Base-by-base conservation (phyloP, 1,284 basidiomycete genomes). In the Moniliophthora roreri region DNA sequence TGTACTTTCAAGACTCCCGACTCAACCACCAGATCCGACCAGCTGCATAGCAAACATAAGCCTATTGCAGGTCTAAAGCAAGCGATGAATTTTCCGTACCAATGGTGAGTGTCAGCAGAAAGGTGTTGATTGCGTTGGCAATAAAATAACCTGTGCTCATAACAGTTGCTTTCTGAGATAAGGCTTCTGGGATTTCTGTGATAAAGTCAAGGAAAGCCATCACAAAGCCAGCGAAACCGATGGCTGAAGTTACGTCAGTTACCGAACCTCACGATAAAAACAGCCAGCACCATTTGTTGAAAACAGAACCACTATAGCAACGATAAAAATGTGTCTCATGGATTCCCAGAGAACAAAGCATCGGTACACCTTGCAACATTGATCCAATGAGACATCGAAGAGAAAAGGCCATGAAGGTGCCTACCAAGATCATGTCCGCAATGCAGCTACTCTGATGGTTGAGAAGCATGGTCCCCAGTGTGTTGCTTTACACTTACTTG, bases 11-110 rank as follows among this genome's bases (percentile, higher is more conserved):
- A 24, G 24, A n/a, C 26, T 50, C 49, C 13, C 37, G 16, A n/a
- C 38, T 39, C 4, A 50, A 23, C 49, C 49, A 50, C 49, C 49
- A 50, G 18, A 50, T 50, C 4, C 49, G 49, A 16, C 49, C 49
- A n/a, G 49, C 49, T 50, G 18, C 39, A 8, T 13, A 38, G 41
- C 34, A 6, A 50, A 5, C 21, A n/a, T n/a, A n/a, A n/a, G n/a
- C n/a, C n/a, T n/a, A n/a, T 20, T 18, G 32, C 9, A 16, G 34
- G 32, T 9, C n/a, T 4, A 4, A 20, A 13, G 15, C 8, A 23
- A 24, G 42, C 23, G 6, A 9, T 9, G 8, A 4, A 2, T 20
- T 21, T 28, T 26, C 21, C 49, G 18, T 32, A 50, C 49, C 49
- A 16, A 50, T 50, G 24, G 34, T 32, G 23, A 50, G 11, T 2